A percentile compares a stretch with the other conserved stretches of the same genome.
These are phyloP conservation scores for Calocera viscosa DNA, from an alignment of 768 basidiomycete species.

Conservation along the genomic window DNA sequence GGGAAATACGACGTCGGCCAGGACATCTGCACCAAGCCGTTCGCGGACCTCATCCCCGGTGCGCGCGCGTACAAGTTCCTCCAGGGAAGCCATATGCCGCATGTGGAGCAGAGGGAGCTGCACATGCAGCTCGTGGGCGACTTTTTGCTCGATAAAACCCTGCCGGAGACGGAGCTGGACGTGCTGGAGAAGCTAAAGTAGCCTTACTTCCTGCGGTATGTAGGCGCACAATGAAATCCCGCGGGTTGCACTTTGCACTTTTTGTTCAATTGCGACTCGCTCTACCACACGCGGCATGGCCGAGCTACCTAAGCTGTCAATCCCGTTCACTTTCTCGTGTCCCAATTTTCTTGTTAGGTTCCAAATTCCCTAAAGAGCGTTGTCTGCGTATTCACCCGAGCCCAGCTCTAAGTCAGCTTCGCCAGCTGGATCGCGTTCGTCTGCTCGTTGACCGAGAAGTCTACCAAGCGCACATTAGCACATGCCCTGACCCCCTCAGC, in stretches of 20 bases:
- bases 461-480: too few species aligned
- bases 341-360: too few species aligned
- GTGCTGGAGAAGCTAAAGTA: slow-evolving; percentile 2
- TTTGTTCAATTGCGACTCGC: neutral
- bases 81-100: slow-evolving; percentile 5
- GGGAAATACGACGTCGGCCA: slow-evolving; percentile 9
- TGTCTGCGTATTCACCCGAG: neutral
- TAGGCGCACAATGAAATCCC: too few species aligned
- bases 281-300: neutral
- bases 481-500: too few species aligned
- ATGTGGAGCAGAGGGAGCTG: slow-evolving; percentile 2
- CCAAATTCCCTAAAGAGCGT: neutral
- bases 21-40: slow-evolving; percentile 4
- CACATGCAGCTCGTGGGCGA: slow-evolving; percentile 1
- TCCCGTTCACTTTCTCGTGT: too few species aligned
- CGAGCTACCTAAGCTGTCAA: too few species aligned
- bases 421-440: neutral
- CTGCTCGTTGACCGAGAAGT: neutral
- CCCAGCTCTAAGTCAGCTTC: neutral
- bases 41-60: slow-evolving; percentile 7
- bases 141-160: neutral
- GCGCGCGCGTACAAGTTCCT: neutral
- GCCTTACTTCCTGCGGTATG: neutral
- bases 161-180: neutral
- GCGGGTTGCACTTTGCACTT: too few species aligned